Base-by-base conservation (phyloP, 2,329 filamentous ascomycete species). In the Apiospora sp. region DNA sequence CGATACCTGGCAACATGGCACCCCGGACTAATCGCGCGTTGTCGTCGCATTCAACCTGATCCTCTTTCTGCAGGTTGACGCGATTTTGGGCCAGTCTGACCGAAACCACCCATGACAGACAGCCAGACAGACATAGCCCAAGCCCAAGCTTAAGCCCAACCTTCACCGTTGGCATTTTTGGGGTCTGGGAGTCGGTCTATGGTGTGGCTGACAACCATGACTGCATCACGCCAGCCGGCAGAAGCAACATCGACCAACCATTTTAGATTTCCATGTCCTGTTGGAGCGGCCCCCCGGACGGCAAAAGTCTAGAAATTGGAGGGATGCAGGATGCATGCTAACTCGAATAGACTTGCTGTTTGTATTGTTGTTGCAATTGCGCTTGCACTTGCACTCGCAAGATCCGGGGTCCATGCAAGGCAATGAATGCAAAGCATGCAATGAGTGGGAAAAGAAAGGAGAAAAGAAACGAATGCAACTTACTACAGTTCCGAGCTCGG, bases 391-490 rank as follows among this genome's bases (percentile, higher is more conserved):
- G 46, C 19, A 49, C 19, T 61, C 3, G 54, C 54, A 37, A 61
- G 27, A 16, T 22, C 54, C 22, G 54, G 54, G 54, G 27, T 30
- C 27, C 27, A 54, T 54, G 7, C 51, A 27, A 58, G 34, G 46
- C 46, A 41, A 41, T 8, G 37, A 37, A 37, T 41, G 37, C 37
- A 1, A 48, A n/a, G 54, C 54, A 34, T 58, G 54, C 27, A 27
- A 34, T 58, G 54, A 30, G 51, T 27, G n/a, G n/a, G 49, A 27
- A 37, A 41, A 30, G n/a, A 68, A 46, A 12, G 51, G 22, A 22
- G 41, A 46, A 44, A 24, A 69, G 27, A 46, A 68, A 68, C 30
- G 69, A 68, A 72, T 48, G 46, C 27, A 68, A 75, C 71, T 67
- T 34, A 69, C 51, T 72, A 71, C 61, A 69, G 67, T 19, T 30